Evolutionary conservation across 2,329 filamentous ascomycete species (phyloP).

Genomic region (Colletotrichum liaoningense): DNA sequence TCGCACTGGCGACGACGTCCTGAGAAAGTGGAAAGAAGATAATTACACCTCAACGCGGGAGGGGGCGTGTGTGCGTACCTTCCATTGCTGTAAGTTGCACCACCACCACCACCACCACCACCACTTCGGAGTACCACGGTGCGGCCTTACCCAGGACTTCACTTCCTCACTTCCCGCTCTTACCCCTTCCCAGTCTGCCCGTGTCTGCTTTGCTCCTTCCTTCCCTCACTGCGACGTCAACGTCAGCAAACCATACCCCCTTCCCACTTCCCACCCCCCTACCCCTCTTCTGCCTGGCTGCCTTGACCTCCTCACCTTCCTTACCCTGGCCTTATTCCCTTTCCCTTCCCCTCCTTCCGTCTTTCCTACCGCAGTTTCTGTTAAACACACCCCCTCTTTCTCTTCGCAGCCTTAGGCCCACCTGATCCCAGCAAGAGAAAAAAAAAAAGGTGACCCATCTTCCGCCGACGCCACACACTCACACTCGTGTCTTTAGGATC

Average conservation of each 20-base stretch:
- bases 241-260: constrained; percentile 10
- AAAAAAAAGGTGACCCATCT: constrained; percentile 18
- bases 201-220: constrained; percentile 1
- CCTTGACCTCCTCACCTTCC: neutral
- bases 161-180: neutral
- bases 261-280: neutral
- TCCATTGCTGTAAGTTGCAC: neutral
- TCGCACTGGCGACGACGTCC: neutral
- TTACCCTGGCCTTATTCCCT: constrained; percentile 14
- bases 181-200: neutral
- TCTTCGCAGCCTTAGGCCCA: neutral
- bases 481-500: constrained; percentile 12
- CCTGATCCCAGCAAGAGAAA: constrained; percentile 30
- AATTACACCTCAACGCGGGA: neutral
- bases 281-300: neutral
- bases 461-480: constrained; percentile 31
- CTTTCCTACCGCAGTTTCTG: neutral
- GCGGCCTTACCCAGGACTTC: neutral
- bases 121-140: neutral
- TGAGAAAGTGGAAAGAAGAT: constrained; percentile 19
- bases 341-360: neutral
- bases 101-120: neutral
- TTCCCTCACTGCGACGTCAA: constrained; percentile 32
- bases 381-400: constrained; percentile 11
- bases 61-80: constrained; percentile 14